Conservation (phyloP, 345 rosid genomes). For the Citrus glauca region DNA sequence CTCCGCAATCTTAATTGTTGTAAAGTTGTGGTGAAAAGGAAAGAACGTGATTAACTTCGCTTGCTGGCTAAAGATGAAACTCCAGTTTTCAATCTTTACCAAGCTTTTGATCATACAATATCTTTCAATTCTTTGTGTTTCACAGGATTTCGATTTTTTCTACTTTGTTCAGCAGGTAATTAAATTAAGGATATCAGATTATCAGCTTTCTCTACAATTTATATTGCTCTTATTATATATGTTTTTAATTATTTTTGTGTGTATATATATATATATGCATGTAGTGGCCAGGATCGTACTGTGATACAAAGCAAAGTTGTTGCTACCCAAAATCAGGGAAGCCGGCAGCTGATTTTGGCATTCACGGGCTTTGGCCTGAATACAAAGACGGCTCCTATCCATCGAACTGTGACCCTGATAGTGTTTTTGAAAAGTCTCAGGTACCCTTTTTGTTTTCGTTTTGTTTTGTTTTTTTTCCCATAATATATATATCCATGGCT, state of each 20-base stretch:
- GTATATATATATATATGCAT: background rate
- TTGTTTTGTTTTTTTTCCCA: no score
- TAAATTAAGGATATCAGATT: background rate
- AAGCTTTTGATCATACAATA: conserved; percentile 38
- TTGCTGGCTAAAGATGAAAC: conserved; percentile 18
- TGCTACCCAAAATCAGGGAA: conserved; percentile 85
- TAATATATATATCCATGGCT: no score
- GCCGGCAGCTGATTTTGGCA: conserved; percentile 76
- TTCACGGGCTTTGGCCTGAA: conserved; percentile 96
- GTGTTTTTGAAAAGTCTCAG: conserved; percentile 46
- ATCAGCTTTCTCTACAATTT: background rate
- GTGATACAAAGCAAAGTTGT: conserved; percentile 58
- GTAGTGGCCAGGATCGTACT: conserved; percentile 94
- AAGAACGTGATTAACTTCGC: background rate
- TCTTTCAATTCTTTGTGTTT: conserved; percentile 35
- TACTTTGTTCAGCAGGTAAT: conserved; percentile 76
- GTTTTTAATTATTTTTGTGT: no score
- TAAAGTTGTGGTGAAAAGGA: background rate
- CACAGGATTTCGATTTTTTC: conserved; percentile 78
- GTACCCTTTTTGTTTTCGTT: conserved; percentile 14
- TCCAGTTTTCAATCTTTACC: conserved; percentile 19
- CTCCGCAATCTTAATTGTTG: no score
- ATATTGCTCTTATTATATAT: background rate
- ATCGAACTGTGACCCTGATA: conserved; percentile 52
- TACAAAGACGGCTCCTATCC: conserved; percentile 69